Evolutionary conservation across 805 yeast genomes (phyloP).

Genomic region (Candida stauntonica): DNA sequence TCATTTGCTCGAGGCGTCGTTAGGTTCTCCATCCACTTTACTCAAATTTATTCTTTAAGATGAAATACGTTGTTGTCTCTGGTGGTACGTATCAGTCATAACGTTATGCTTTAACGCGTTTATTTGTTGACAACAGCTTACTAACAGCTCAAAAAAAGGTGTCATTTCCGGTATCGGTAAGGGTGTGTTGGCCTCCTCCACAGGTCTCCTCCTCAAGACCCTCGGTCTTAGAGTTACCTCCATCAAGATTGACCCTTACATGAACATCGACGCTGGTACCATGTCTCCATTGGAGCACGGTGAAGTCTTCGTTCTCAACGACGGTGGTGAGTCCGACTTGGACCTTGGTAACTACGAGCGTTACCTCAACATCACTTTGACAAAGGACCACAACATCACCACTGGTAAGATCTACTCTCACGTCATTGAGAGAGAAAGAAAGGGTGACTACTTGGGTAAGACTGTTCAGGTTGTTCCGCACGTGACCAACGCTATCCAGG

Average conservation of each 20-base stretch:
- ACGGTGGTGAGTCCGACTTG: slow-evolving; percentile 98
- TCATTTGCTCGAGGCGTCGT: slow-evolving; percentile 4
- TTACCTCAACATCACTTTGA: slow-evolving; percentile 87
- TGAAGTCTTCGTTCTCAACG: slow-evolving; percentile 95
- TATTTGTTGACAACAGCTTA: too few relatives aligned
- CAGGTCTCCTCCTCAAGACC: slow-evolving; percentile 92
- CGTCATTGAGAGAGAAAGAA: slow-evolving; percentile 92
- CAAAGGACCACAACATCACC: slow-evolving; percentile 93
- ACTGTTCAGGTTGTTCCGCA: slow-evolving; percentile 99
- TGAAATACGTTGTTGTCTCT: slow-evolving; percentile 99
- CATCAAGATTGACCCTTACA: slow-evolving; percentile 96
- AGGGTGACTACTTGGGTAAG: slow-evolving; percentile 95
- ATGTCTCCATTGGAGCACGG: slow-evolving; percentile 99
- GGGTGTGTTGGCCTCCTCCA: slow-evolving; percentile 96
- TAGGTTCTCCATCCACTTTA: not conserved
- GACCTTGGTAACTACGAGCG: slow-evolving; percentile 98
- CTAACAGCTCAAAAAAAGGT: too few relatives aligned
- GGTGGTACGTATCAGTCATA: slow-evolving; percentile 68
- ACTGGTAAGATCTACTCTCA: slow-evolving; percentile 96
- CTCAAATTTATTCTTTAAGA: slow-evolving; percentile 25
- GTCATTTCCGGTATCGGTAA: slow-evolving; percentile 99
- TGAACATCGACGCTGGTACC: slow-evolving; percentile 99
- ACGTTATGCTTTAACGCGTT: too few relatives aligned
- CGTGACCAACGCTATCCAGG: slow-evolving; percentile 94
- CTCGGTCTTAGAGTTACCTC: slow-evolving; percentile 93